Conservation (phyloP, 345 rosid species). For the Eutrema heterophyllum region DNA sequence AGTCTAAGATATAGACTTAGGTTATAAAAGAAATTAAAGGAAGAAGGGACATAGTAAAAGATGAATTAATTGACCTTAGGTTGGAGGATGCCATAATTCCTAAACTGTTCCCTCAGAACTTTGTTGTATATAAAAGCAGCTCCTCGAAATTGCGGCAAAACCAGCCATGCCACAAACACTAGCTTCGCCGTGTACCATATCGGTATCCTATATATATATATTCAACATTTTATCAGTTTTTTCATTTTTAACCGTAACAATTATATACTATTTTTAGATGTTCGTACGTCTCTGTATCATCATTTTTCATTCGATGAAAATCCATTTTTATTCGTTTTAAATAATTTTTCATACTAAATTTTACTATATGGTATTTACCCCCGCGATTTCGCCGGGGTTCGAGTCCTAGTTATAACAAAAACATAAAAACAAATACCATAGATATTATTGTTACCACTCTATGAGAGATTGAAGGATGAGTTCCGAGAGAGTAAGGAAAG, state of each 20-base stretch:
- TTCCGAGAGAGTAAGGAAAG: conserved; percentile 73
- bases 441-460: conserved; percentile 45
- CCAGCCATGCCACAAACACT: conserved; percentile 65
- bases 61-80: background rate
- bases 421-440: background rate
- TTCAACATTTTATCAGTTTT: background rate
- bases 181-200: conserved; percentile 75
- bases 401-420: too few species aligned
- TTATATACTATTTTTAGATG: too few species aligned
- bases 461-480: conserved; percentile 60
- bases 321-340: too few species aligned
- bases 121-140: conserved; percentile 69
- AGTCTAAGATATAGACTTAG: background rate
- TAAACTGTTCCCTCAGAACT: conserved; percentile 50
- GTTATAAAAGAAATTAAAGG: background rate
- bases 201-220: conserved; percentile 51
- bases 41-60: background rate
- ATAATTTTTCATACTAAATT: too few species aligned
- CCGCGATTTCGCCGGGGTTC: too few species aligned
- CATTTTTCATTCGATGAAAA: too few species aligned
- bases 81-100: conserved; percentile 32
- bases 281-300: too few species aligned
- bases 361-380: too few species aligned
- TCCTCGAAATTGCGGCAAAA: conserved; percentile 62
- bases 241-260: background rate